These are phyloP conservation scores for Saprolegnia parasitica DNA, from an alignment of 352 stramenopile species.

Conservation along the genomic window DNA sequence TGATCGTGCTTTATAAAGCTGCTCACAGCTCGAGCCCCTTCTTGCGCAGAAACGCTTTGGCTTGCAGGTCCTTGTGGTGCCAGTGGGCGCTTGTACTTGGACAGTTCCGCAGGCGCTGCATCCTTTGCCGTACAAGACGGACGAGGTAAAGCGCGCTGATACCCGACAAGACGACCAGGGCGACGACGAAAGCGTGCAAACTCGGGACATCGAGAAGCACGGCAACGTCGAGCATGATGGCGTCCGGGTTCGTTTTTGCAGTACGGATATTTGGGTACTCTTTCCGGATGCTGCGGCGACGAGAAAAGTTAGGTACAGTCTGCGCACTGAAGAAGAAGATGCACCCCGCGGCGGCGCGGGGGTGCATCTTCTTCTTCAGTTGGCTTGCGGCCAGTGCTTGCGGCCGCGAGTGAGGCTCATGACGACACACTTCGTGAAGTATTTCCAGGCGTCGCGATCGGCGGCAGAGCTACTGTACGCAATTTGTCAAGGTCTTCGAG, in stretches of 20 bases:
- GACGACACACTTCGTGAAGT: no score
- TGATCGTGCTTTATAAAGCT: not conserved
- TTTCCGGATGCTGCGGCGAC: not conserved
- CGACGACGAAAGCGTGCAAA: not conserved
- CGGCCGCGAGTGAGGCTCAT: no score
- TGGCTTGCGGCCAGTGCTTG: no score
- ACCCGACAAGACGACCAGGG: not conserved
- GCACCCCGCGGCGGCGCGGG: no score
- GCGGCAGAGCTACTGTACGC: no score
- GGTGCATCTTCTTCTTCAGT: no score
- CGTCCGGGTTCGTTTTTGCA: not conserved
- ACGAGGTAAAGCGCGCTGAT: not conserved
- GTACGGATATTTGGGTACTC: not conserved
- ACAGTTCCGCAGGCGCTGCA: not conserved
- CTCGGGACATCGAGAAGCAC: not conserved
- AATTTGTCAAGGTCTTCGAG: no score
- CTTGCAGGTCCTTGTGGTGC: not conserved
- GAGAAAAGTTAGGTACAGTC: no score
- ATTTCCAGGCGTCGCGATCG: no score
- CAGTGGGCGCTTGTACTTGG: not conserved
- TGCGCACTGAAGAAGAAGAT: no score
- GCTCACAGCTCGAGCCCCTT: not conserved
- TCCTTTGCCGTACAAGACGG: not conserved
- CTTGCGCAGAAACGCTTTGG: not conserved
- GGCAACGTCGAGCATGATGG: not conserved